phyloP scores from a whole-genome alignment of 768 basidiomycete species.

The Exidia glandulosa region DNA sequence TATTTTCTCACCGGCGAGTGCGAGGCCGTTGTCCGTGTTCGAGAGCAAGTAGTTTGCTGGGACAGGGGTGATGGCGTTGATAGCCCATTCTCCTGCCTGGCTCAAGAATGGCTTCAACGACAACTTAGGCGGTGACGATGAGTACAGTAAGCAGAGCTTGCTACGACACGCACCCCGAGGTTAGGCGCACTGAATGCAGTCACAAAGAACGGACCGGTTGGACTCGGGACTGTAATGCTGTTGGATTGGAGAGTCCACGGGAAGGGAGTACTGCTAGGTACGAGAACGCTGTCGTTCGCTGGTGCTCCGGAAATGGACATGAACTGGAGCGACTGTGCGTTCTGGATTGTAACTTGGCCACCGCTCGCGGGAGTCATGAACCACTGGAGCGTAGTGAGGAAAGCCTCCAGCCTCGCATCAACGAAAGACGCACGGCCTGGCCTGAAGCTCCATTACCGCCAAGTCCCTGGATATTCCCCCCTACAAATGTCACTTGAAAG shows the following conservation, averaged over 20 bases:
- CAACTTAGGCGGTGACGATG: too few species aligned
- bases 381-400: not conserved
- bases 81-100: too few species aligned
- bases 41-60: not conserved
- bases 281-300: not conserved
- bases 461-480: not conserved
- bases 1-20: too few species aligned
- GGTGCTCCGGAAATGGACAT: not conserved
- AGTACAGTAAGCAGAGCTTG: too few species aligned
- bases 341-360: not conserved
- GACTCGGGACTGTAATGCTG: not conserved
- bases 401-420: not conserved
- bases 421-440: not conserved
- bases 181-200: not conserved
- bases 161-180: not conserved
- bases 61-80: not conserved
- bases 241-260: not conserved
- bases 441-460: not conserved
- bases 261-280: not conserved
- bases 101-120: too few species aligned
- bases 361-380: not conserved
- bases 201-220: not conserved
- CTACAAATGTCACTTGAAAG: not conserved
- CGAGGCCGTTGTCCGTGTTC: too few species aligned
- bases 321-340: not conserved